Evolutionary conservation across 495 filamentous ascomycete genomes (phyloP).

Genomic region (Daldinia concentrica): DNA sequence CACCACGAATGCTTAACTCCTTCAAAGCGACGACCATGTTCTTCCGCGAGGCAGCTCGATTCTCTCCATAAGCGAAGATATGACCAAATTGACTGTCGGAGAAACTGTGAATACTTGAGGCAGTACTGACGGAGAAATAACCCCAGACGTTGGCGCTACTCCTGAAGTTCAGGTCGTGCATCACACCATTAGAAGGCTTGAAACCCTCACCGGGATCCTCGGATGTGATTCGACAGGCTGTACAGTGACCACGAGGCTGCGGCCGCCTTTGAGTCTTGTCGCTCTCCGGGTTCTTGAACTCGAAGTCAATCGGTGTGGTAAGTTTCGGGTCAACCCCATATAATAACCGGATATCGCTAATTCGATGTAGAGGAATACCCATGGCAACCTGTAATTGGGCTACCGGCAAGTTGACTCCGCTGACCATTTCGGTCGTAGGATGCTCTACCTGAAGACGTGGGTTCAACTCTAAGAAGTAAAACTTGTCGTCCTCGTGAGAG

Average conservation of each 20-base stretch:
- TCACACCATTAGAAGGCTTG: slow-evolving; percentile 98
- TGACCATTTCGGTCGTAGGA: slow-evolving; percentile 99
- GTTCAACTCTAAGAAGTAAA: slow-evolving; percentile 99
- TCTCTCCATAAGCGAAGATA: slow-evolving; percentile 99
- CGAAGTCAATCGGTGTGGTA: slow-evolving; percentile 91
- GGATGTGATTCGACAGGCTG: slow-evolving; percentile 98
- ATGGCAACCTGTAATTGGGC: slow-evolving; percentile 99
- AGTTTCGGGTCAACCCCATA: slow-evolving; percentile 95
- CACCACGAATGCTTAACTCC: slow-evolving; percentile 98
- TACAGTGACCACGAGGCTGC: slow-evolving; percentile 93
- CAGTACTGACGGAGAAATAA: slow-evolving; percentile 98
- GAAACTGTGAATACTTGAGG: slow-evolving; percentile 98
- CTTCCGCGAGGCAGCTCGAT: slow-evolving; percentile 91
- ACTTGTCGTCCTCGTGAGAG: slow-evolving; percentile 97
- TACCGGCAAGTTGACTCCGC: slow-evolving; percentile 94
- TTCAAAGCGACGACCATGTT: slow-evolving; percentile 99
- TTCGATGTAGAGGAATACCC: slow-evolving; percentile 95
- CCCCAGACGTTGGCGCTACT: slow-evolving; percentile 99
- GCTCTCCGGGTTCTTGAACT: slow-evolving; percentile 89
- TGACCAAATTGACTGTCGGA: slow-evolving; percentile 99
- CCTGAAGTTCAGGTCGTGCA: slow-evolving; percentile 99
- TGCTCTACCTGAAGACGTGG: slow-evolving; percentile 99
- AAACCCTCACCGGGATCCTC: slow-evolving; percentile 99
- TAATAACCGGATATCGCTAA: slow-evolving; percentile 93
- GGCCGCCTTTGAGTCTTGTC: slow-evolving; percentile 86